A percentile compares a stretch with the other conserved stretches of the same genome.
Evolutionary conservation across 441 rosid species (phyloP).

Genomic region (Populus hybrid): DNA sequence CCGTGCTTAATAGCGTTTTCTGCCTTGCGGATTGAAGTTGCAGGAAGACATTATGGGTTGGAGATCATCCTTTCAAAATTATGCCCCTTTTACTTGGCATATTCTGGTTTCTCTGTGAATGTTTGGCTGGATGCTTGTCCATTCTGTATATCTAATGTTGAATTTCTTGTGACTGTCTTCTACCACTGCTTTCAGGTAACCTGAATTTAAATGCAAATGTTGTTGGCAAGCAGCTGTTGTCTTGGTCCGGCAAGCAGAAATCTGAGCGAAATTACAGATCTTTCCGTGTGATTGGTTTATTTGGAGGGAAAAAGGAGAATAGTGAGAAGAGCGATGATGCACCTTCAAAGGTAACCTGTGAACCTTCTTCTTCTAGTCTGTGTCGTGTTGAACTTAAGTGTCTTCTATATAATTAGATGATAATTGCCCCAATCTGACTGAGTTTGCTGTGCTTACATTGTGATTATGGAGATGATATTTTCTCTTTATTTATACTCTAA

Average conservation of each 20-base stretch:
- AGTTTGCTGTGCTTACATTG: neutral
- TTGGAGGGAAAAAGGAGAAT: conserved; percentile 82
- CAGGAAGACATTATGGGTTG: neutral
- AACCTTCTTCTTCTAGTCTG: conserved; percentile 5
- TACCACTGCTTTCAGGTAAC: conserved; percentile 33
- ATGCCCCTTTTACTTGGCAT: neutral
- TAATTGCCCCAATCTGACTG: neutral
- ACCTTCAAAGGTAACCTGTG: conserved; percentile 55
- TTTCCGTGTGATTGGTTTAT: conserved; percentile 49
- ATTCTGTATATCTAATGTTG: neutral
- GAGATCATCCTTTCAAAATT: neutral
- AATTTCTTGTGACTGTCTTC: conserved; percentile 4
- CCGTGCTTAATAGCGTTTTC: neutral
- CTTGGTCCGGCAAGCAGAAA: conserved; percentile 27
- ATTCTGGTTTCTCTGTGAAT: neutral
- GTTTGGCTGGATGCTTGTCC: neutral
- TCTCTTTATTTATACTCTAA: neutral
- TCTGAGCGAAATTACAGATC: conserved; percentile 26
- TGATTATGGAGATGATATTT: neutral
- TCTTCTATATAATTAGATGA: neutral
- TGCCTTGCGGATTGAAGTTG: neutral
- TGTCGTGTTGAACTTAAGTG: neutral
- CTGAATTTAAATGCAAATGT: conserved; percentile 36
- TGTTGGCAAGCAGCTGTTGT: conserved; percentile 32
- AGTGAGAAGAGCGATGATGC: conserved; percentile 54